Evolutionary conservation across 164 flowering plant species (phyloP).

Genomic region (Taxillus chinensis): DNA sequence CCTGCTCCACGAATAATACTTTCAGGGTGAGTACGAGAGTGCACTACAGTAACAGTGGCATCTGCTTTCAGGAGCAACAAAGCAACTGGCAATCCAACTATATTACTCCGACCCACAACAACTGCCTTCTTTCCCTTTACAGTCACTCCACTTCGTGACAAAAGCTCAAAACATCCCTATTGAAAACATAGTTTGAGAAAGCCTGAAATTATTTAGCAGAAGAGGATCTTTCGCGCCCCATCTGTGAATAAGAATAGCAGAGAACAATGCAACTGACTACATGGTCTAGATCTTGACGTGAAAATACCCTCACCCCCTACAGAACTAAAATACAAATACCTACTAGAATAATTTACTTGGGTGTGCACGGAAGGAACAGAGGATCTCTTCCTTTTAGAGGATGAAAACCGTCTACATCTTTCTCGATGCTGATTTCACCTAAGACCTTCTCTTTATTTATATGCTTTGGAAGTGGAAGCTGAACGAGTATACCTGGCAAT

Average conservation of each 20-base stretch:
- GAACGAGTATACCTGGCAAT: constrained; percentile 70
- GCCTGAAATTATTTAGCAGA: too few species aligned
- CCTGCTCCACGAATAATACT: constrained; percentile 75
- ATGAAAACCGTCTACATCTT: constrained; percentile 98
- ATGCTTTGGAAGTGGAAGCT: constrained; percentile 90
- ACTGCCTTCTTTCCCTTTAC: constrained; percentile 79
- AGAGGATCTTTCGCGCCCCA: too few species aligned
- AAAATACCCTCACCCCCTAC: too few species aligned
- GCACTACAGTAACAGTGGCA: constrained; percentile 83
- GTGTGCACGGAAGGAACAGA: constrained; percentile 81
- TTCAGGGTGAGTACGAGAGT: constrained; percentile 68
- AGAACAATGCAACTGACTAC: too few species aligned
- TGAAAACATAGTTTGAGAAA: not conserved
- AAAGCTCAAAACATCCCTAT: constrained; percentile 91
- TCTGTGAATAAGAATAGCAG: too few species aligned
- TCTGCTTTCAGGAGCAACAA: constrained; percentile 86
- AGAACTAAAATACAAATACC: not conserved
- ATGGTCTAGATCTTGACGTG: too few species aligned
- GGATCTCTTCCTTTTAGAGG: constrained; percentile 97
- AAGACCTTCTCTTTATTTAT: constrained; percentile 82
- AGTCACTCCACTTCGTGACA: constrained; percentile 64
- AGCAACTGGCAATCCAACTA: constrained; percentile 88
- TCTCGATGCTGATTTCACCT: constrained; percentile 71
- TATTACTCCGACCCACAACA: constrained; percentile 95
- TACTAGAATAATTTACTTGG: constrained; percentile 38